Conservation (phyloP, 805 yeast species). For the Candida sanyiensis region DNA sequence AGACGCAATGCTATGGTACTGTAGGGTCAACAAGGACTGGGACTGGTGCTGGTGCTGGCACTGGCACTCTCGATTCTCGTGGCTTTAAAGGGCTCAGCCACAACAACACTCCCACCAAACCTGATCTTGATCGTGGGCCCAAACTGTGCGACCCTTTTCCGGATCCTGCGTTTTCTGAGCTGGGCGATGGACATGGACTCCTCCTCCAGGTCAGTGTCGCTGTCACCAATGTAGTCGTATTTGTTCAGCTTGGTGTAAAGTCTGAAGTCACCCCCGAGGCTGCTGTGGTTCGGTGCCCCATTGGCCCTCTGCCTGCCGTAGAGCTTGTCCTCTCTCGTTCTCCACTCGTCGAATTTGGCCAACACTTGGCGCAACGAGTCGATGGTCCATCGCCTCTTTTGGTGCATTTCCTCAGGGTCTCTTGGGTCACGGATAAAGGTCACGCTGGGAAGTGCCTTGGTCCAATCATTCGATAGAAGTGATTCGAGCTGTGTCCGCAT, state of each 20-base stretch:
- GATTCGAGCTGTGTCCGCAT: constrained; percentile 35
- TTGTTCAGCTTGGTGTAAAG: constrained; percentile 19
- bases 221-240: constrained; percentile 21
- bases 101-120: constrained; percentile 17
- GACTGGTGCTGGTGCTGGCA: too few relatives aligned
- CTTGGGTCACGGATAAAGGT: constrained; percentile 43
- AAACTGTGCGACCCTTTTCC: constrained; percentile 11
- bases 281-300: constrained; percentile 1
- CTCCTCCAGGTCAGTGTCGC: constrained; percentile 28
- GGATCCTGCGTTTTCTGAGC: constrained; percentile 15
- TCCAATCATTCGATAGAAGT: constrained; percentile 43
- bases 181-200: constrained; percentile 14
- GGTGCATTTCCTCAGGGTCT: constrained; percentile 42
- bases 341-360: constrained; percentile 20
- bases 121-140: constrained; percentile 24
- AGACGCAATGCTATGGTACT: too few relatives aligned
- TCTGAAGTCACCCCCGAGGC: constrained; percentile 10
- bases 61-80: constrained; percentile 23
- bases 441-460: constrained; percentile 36
- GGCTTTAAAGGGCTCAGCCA: constrained; percentile 25
- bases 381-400: constrained; percentile 48
- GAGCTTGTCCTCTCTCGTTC: constrained; percentile 20
- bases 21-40: not conserved
- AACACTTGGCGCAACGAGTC: constrained; percentile 33
- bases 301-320: constrained; percentile 13